Evolutionary conservation across 2,329 filamentous ascomycete species (phyloP).

Genomic region (Coleophoma crateriformis): DNA sequence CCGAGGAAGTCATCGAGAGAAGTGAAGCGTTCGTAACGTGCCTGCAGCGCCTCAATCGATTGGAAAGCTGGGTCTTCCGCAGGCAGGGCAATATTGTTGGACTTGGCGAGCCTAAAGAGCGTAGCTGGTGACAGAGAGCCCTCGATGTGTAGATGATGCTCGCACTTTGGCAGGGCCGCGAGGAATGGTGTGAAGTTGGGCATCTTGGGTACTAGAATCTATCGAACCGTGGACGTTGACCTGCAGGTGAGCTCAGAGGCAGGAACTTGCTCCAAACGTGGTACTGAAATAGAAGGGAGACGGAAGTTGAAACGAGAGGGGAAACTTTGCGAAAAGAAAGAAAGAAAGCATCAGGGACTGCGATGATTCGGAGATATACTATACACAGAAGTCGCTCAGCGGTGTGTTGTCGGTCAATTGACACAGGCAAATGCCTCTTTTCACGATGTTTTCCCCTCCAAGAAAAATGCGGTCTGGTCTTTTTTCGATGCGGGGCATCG

Average conservation of each 20-base stretch:
- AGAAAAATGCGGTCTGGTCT: too few relatives aligned
- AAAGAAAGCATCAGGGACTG: neutral
- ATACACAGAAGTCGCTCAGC: neutral
- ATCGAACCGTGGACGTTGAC: neutral
- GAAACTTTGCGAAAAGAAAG: too few relatives aligned
- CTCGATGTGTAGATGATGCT: constrained; percentile 78
- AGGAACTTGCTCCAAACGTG: neutral
- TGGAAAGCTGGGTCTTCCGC: constrained; percentile 55
- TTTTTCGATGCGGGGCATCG: neutral
- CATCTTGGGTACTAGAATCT: constrained; percentile 10
- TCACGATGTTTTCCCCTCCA: neutral
- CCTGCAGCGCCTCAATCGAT: constrained; percentile 51
- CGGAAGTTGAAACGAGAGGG: neutral
- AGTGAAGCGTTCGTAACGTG: constrained; percentile 62
- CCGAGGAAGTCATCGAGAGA: constrained; percentile 72
- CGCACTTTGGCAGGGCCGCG: constrained; percentile 66
- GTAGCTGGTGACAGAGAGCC: constrained; percentile 66
- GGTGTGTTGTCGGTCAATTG: constrained; percentile 1
- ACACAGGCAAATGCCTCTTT: neutral
- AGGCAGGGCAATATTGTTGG: constrained; percentile 60
- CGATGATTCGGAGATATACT: too few relatives aligned
- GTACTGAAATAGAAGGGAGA: neutral
- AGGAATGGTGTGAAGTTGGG: constrained; percentile 43
- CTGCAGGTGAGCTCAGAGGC: neutral
- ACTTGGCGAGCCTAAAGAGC: constrained; percentile 62